phyloP scores from a whole-genome alignment of 768 basidiomycete genomes.

The Xanthoconium stramineum region DNA sequence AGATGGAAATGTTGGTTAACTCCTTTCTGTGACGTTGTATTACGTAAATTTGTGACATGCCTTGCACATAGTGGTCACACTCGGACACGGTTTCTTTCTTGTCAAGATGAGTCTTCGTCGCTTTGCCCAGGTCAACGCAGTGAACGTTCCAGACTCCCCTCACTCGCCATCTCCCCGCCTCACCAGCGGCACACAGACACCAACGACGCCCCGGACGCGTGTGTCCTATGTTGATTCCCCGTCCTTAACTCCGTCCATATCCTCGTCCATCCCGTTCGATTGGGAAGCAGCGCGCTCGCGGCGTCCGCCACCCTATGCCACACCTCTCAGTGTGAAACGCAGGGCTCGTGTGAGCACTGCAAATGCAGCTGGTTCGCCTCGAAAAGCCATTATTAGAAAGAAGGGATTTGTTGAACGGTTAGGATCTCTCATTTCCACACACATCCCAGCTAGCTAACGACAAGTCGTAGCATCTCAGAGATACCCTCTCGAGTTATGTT shows the following conservation, averaged over 20 bases:
- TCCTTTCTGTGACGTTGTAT: constrained; percentile 22
- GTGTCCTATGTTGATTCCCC: constrained; percentile 58
- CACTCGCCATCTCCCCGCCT: constrained; percentile 36
- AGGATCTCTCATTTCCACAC: constrained; percentile 4
- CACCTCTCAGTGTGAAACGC: constrained; percentile 49
- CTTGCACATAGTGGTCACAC: constrained; percentile 24
- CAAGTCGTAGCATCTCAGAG: constrained; percentile 47
- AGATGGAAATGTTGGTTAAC: constrained; percentile 8
- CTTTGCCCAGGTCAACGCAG: constrained; percentile 49
- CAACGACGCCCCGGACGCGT: constrained; percentile 44
- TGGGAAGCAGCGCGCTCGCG: constrained; percentile 80
- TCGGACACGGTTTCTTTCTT: constrained; percentile 4
- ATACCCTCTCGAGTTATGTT: constrained; percentile 74
- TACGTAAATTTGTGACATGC: constrained; percentile 23
- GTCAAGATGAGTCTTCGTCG: constrained; percentile 53
- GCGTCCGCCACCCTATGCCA: constrained; percentile 69
- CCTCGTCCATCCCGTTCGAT: constrained; percentile 77
- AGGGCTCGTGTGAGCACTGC: constrained; percentile 39
- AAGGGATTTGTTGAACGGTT: constrained; percentile 64
- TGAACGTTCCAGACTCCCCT: constrained; percentile 38
- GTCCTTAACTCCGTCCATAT: constrained; percentile 66
- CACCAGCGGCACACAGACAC: constrained; percentile 36
- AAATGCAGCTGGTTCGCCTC: constrained; percentile 32
- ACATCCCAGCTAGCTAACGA: constrained; percentile 14
- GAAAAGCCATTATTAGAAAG: constrained; percentile 58